phyloP scores from a whole-genome alignment of 192 early-diverging fungal genomes.

The Backusella australiensis region DNA sequence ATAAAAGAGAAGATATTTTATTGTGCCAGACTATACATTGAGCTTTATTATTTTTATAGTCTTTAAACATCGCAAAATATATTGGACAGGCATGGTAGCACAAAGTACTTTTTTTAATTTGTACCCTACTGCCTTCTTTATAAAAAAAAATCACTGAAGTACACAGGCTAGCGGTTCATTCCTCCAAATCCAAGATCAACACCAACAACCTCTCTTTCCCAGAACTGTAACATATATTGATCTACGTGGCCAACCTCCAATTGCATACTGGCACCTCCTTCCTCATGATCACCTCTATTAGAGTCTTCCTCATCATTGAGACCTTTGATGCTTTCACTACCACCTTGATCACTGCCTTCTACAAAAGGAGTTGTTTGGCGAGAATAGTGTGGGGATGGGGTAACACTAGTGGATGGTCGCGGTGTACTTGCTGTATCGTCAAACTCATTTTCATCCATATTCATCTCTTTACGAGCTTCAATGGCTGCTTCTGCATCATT shows the following conservation, averaged over 20 bases:
- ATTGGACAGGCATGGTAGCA: background rate
- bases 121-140: background rate
- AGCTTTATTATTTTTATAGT: too few species aligned
- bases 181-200: conserved; percentile 54
- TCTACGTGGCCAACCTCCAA: conserved; percentile 66
- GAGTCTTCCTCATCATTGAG: background rate
- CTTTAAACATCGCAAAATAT: background rate
- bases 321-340: background rate
- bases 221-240: conserved; percentile 69
- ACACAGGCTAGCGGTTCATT: background rate
- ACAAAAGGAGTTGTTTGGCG: background rate
- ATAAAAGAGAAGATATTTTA: too few species aligned
- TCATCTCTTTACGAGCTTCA: background rate
- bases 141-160: background rate
- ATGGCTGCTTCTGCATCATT: conserved; percentile 56
- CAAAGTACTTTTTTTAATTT: background rate
- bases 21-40: too few species aligned
- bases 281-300: background rate
- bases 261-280: conserved; percentile 5
- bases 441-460: conserved; percentile 60
- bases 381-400: conserved; percentile 3
- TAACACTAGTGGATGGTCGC: background rate
- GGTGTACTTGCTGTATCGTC: conserved; percentile 37
- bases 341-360: background rate
- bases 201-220: conserved; percentile 50